phyloP scores from a whole-genome alignment of 73 alveolate species.

The Paramecium sonneborni region DNA sequence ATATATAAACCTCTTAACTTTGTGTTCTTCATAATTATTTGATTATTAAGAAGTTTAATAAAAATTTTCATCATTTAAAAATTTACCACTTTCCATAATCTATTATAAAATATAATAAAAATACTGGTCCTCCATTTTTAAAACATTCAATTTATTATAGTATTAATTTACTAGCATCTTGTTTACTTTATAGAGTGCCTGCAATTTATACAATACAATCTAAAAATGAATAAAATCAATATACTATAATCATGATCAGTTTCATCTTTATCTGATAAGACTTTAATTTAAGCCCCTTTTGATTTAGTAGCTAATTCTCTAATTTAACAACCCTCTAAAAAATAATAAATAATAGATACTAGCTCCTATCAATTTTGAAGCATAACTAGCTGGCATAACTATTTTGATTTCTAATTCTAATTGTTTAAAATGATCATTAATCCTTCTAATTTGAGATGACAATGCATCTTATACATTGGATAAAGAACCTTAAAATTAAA shows the following conservation, averaged over 20 bases:
- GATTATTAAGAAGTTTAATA: constrained; percentile 8
- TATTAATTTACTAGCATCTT: constrained; percentile 57
- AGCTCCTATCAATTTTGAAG: constrained; percentile 48
- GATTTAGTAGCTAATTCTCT: constrained; percentile 62
- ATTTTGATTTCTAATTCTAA: neutral
- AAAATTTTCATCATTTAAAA: constrained; percentile 28
- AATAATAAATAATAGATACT: neutral
- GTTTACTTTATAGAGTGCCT: constrained; percentile 28
- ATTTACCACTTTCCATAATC: constrained; percentile 61
- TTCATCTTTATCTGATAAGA: constrained; percentile 57
- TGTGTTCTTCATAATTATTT: neutral
- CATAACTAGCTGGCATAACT: constrained; percentile 49
- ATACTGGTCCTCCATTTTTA: constrained; percentile 67
- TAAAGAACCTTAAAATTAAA: neutral
- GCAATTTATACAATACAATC: constrained; percentile 59
- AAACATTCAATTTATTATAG: constrained; percentile 58
- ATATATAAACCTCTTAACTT: neutral
- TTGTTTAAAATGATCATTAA: neutral
- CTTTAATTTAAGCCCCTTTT: constrained; percentile 66
- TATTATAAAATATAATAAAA: neutral
- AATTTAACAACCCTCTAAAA: constrained; percentile 54
- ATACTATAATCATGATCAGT: constrained; percentile 52
- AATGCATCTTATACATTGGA: neutral
- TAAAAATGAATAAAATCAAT: neutral
- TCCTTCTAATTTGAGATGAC: neutral